A percentile compares a stretch with the other conserved stretches of the same genome.
These are phyloP conservation scores for Parietaria judaica DNA, from an alignment of 306 rosid species.

Conservation along the genomic window DNA sequence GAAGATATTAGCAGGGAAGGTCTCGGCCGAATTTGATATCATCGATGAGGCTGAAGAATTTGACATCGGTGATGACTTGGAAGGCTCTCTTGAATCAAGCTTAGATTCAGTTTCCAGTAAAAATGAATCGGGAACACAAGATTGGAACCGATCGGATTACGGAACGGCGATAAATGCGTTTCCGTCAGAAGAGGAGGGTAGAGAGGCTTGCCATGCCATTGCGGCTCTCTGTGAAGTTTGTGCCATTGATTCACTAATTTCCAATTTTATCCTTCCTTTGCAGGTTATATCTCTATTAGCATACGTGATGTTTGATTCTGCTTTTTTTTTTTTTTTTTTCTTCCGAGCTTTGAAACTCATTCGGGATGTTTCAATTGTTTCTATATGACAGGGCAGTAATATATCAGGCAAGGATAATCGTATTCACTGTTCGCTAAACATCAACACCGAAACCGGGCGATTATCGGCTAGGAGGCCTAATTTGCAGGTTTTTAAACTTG, in stretches of 20 bases:
- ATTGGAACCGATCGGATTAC: conserved; percentile 43
- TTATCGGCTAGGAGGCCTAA: conserved; percentile 94
- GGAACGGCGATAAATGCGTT: conserved; percentile 71
- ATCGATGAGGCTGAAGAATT: conserved; percentile 27
- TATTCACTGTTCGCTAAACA: conserved; percentile 85
- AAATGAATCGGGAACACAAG: conserved; percentile 11
- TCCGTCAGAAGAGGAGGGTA: conserved; percentile 48
- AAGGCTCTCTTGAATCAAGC: conserved; percentile 23
- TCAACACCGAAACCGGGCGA: conserved; percentile 91
- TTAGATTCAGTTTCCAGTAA: conserved; percentile 24
- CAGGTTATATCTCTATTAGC: conserved; percentile 46
- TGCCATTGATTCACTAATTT: conserved; percentile 82
- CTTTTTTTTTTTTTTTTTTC: background rate
- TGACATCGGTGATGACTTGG: conserved; percentile 26
- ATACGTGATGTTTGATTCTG: background rate
- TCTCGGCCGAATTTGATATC: conserved; percentile 70
- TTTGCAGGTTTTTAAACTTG: conserved; percentile 58
- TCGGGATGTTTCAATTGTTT: conserved; percentile 7
- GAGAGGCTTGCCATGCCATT: conserved; percentile 94
- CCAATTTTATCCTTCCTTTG: conserved; percentile 93
- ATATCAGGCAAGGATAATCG: conserved; percentile 74
- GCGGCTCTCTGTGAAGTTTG: conserved; percentile 95
- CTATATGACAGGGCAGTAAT: conserved; percentile 61
- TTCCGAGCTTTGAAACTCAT: background rate
- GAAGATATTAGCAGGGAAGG: conserved; percentile 75